These are phyloP conservation scores for Sordariomycetes sp. DNA, from an alignment of 2,329 filamentous ascomycete genomes.

Conservation along the genomic window DNA sequence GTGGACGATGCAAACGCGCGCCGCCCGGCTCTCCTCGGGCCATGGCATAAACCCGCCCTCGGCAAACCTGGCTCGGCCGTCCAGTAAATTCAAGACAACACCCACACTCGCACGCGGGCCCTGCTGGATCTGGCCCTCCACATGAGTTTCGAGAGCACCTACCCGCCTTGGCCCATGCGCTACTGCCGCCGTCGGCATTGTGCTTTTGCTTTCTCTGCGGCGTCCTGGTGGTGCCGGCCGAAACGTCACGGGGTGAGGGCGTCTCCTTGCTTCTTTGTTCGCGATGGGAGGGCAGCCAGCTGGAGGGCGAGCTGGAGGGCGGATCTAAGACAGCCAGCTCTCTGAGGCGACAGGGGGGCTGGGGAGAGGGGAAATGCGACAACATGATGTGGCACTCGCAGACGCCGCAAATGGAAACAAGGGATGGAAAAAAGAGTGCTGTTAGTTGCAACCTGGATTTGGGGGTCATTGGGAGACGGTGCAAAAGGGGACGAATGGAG, in stretches of 20 bases:
- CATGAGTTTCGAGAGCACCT: background rate
- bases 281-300: background rate
- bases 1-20: background rate
- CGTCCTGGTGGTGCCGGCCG: background rate
- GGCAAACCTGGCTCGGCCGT: background rate
- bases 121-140: background rate
- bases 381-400: background rate
- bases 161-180: background rate
- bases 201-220: background rate
- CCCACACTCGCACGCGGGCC: background rate
- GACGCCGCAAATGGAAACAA: background rate
- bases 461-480: background rate
- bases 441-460: background rate
- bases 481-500: background rate
- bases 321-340: background rate
- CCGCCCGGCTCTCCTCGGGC: background rate
- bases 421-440: too few species aligned
- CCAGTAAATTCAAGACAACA: background rate
- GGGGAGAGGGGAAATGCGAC: background rate
- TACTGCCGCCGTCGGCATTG: background rate
- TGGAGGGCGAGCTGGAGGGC: too few species aligned
- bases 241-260: background rate
- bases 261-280: background rate
- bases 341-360: background rate
- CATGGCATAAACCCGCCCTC: background rate